These are phyloP conservation scores for Kwoniella shandongensis DNA, from an alignment of 768 basidiomycete genomes.

Conservation along the genomic window DNA sequence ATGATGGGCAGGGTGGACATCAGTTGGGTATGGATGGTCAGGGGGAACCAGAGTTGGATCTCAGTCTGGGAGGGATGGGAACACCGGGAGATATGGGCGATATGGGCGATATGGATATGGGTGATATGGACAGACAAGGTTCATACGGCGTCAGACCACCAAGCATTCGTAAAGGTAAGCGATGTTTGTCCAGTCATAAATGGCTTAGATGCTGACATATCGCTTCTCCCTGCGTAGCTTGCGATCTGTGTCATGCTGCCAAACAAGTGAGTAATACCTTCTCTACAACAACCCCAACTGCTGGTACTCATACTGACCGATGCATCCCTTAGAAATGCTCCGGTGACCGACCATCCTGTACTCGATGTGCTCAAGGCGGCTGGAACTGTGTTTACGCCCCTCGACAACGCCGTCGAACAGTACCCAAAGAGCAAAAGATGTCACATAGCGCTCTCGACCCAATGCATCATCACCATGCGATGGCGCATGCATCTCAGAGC, in stretches of 20 bases:
- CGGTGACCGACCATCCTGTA: constrained; percentile 47
- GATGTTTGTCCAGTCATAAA: not conserved
- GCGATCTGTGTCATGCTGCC: constrained; percentile 48
- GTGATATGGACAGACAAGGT: constrained; percentile 6
- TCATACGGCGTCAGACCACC: constrained; percentile 35
- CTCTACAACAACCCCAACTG: too few species aligned
- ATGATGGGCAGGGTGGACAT: constrained; percentile 17
- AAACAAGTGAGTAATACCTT: constrained; percentile 34
- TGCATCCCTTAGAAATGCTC: constrained; percentile 40
- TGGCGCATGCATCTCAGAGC: constrained; percentile 1
- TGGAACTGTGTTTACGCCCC: constrained; percentile 49
- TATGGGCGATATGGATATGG: constrained; percentile 2
- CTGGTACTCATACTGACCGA: not conserved
- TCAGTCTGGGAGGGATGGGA: constrained; percentile 25
- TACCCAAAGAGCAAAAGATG: constrained; percentile 39
- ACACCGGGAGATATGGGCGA: constrained; percentile 18
- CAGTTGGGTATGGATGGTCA: constrained; percentile 11
- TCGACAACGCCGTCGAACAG: constrained; percentile 47
- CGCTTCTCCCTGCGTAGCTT: constrained; percentile 26
- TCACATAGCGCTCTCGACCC: constrained; percentile 15
- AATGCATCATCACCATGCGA: constrained; percentile 13
- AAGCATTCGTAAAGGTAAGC: constrained; percentile 47
- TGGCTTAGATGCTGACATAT: not conserved
- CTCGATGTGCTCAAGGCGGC: constrained; percentile 43
- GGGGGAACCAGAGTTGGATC: constrained; percentile 27